phyloP scores from a whole-genome alignment of 768 basidiomycete species.

The Agaricus subrufescens region DNA sequence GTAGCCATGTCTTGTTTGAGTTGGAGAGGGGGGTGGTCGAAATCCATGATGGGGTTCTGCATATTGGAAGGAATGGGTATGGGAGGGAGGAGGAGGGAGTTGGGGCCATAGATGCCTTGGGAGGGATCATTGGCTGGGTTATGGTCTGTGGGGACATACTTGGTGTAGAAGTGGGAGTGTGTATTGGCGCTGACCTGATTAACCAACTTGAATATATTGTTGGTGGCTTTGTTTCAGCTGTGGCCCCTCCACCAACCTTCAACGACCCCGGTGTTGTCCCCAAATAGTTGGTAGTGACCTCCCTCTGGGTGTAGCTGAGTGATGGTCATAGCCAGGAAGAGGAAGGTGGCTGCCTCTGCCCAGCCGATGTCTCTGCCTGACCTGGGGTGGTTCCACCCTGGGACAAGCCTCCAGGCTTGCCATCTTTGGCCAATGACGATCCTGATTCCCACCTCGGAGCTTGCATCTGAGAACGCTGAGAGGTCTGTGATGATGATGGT shows the following conservation, averaged over 20 bases:
- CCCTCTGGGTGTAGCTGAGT: not conserved
- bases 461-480: too few species aligned
- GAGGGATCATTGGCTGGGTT: slow-evolving; percentile 38
- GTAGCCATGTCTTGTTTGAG: not conserved
- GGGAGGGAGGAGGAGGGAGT: slow-evolving; percentile 23
- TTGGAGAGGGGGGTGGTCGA: slow-evolving; percentile 1
- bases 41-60: slow-evolving; percentile 20
- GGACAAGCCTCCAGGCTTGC: slow-evolving; percentile 21
- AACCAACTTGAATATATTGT: slow-evolving; percentile 21
- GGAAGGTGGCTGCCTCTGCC: slow-evolving; percentile 38
- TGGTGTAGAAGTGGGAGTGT: slow-evolving; percentile 17
- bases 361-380: slow-evolving; percentile 33
- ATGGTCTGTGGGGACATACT: slow-evolving; percentile 25
- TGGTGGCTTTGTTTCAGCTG: slow-evolving; percentile 24
- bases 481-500: too few species aligned
- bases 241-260: slow-evolving; percentile 30
- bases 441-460: too few species aligned
- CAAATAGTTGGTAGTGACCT: slow-evolving; percentile 16
- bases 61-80: slow-evolving; percentile 23
- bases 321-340: slow-evolving; percentile 24
- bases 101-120: slow-evolving; percentile 21
- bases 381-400: slow-evolving; percentile 17
- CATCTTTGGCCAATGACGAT: too few species aligned
- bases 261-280: slow-evolving; percentile 30
- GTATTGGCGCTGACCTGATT: not conserved